Conservation (phyloP, 2,329 filamentous ascomycete species). For the Macroventuria anomochaeta region DNA sequence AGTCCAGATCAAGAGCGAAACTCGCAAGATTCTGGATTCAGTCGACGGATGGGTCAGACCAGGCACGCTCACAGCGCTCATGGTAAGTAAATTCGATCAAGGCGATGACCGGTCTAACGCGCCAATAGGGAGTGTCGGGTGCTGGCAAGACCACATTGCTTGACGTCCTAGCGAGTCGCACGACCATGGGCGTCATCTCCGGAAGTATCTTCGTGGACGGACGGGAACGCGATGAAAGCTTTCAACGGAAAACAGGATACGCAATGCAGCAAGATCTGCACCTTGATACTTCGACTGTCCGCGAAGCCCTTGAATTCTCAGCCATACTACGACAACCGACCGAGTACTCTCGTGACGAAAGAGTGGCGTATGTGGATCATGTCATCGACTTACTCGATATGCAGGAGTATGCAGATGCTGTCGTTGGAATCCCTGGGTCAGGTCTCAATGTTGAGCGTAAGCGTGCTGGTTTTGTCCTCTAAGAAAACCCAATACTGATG, state of each 20-base stretch:
- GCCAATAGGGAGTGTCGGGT: constrained; percentile 73
- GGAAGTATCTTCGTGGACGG: constrained; percentile 39
- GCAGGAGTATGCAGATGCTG: constrained; percentile 30
- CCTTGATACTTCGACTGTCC: constrained; percentile 39
- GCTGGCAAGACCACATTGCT: constrained; percentile 89
- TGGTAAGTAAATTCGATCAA: constrained; percentile 42
- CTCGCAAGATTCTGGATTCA: constrained; percentile 58
- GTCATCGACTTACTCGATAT: constrained; percentile 27
- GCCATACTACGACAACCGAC: constrained; percentile 47
- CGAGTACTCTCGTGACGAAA: constrained; percentile 22
- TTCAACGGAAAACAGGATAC: constrained; percentile 88
- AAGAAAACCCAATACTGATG: neutral
- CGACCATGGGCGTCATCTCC: constrained; percentile 37
- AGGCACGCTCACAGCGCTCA: constrained; percentile 53
- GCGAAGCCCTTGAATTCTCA: constrained; percentile 48
- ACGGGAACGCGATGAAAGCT: constrained; percentile 68
- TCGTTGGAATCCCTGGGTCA: constrained; percentile 23
- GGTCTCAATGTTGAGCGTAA: constrained; percentile 55
- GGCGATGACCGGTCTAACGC: neutral
- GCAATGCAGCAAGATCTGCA: constrained; percentile 70
- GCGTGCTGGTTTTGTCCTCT: constrained; percentile 38
- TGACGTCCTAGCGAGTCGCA: constrained; percentile 67
- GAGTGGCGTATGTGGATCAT: constrained; percentile 27
- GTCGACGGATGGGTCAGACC: constrained; percentile 63
- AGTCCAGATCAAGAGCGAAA: constrained; percentile 47